Conservation (phyloP, 2,329 filamentous ascomycete species). For the Venturia carpophila region DNA sequence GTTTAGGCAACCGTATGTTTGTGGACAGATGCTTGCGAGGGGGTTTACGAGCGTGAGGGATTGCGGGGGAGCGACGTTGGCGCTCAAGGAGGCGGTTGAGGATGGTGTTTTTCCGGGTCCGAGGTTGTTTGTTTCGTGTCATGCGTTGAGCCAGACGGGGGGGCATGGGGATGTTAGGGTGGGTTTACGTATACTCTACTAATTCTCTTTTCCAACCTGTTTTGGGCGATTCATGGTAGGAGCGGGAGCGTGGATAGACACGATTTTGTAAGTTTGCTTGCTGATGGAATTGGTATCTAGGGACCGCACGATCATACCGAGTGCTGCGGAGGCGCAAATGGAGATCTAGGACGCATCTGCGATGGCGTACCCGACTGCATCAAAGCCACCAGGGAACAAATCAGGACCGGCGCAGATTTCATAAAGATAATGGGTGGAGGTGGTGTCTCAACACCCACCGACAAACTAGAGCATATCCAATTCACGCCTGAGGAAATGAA, state of each 20-base stretch:
- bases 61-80: conserved; percentile 48
- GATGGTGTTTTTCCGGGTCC: conserved; percentile 51
- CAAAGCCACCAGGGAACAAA: conserved; percentile 45
- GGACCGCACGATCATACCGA: conserved; percentile 22
- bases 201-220: neutral
- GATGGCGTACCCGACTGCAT: conserved; percentile 51
- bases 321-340: conserved; percentile 42
- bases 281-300: neutral
- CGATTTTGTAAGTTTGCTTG: neutral
- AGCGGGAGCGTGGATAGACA: too few relatives aligned
- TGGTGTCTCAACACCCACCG: conserved; percentile 50
- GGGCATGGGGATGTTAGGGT: conserved; percentile 33
- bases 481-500: conserved; percentile 50
- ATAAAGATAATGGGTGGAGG: conserved; percentile 56
- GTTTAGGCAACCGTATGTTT: conserved; percentile 43
- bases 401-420: conserved; percentile 51
- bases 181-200: neutral
- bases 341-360: conserved; percentile 39
- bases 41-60: conserved; percentile 54
- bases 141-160: conserved; percentile 50
- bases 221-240: too few relatives aligned
- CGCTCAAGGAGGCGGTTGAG: conserved; percentile 49
- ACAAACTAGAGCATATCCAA: conserved; percentile 46
- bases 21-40: conserved; percentile 44
- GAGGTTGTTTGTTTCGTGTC: conserved; percentile 47